A percentile compares a stretch with the other conserved stretches of the same genome.
These are phyloP conservation scores for Aurantiochytrium sp. DNA, from an alignment of 108 stramenopile genomes.

Conservation along the genomic window DNA sequence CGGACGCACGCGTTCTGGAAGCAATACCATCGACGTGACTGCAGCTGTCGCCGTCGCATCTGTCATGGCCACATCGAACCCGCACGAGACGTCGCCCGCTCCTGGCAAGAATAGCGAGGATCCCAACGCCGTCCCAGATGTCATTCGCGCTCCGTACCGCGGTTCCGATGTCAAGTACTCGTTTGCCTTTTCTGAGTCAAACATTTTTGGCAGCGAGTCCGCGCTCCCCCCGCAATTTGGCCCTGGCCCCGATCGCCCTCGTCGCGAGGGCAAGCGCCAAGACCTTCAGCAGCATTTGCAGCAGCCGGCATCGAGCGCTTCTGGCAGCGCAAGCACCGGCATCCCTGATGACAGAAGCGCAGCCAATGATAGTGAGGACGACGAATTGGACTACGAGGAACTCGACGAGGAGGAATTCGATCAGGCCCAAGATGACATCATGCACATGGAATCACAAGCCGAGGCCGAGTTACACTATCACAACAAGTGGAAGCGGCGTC, in stretches of 20 bases:
- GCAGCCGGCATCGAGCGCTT: background rate
- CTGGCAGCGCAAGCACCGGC: background rate
- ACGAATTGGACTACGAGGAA: background rate
- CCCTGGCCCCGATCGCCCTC: background rate
- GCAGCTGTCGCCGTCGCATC: background rate
- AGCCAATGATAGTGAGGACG: background rate
- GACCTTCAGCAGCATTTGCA: background rate
- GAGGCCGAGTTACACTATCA: background rate
- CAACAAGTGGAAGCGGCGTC: background rate
- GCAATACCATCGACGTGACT: background rate
- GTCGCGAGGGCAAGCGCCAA: too few relatives aligned
- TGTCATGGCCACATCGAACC: background rate
- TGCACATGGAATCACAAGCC: background rate
- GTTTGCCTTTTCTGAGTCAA: background rate
- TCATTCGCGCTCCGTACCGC: background rate
- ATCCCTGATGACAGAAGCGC: background rate
- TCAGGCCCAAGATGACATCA: background rate
- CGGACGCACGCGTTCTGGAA: background rate
- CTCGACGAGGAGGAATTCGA: background rate
- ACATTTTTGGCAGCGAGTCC: background rate
- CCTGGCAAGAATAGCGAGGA: background rate
- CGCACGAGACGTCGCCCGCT: background rate
- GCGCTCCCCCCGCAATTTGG: background rate
- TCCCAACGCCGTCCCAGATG: background rate
- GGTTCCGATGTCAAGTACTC: background rate